Evolutionary conservation across 495 filamentous ascomycete species (phyloP).

Genomic region (Aspergillus asperescens): DNA sequence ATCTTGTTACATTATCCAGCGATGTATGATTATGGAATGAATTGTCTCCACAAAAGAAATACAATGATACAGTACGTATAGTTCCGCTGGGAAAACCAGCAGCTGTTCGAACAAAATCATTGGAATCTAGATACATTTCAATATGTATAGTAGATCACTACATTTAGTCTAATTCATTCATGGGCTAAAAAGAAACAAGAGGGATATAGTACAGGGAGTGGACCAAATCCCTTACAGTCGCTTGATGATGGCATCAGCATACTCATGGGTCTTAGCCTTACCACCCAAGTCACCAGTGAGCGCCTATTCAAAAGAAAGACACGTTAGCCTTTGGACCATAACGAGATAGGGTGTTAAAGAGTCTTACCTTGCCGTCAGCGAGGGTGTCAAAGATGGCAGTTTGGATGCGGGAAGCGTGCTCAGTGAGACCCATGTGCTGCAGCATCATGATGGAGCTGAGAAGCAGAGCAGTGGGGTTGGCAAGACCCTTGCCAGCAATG

Average conservation of each 20-base stretch:
- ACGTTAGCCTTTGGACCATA: conserved; percentile 22
- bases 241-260: conserved; percentile 83
- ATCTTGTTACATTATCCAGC: not conserved
- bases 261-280: conserved; percentile 88
- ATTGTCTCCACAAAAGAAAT: not conserved
- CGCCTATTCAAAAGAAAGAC: conserved; percentile 36
- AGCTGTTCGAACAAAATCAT: not conserved
- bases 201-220: conserved; percentile 38
- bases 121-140: conserved; percentile 25
- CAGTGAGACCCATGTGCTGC: conserved; percentile 89
- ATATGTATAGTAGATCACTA: conserved; percentile 41
- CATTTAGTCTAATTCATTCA: conserved; percentile 43
- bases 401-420: conserved; percentile 84
- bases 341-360: not conserved
- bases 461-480: conserved; percentile 91
- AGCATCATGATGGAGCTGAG: conserved; percentile 97
- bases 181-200: conserved; percentile 33
- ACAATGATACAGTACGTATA: not conserved
- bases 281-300: conserved; percentile 95
- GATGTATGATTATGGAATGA: conserved; percentile 13
- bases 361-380: conserved; percentile 80
- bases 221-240: conserved; percentile 57
- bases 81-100: not conserved
- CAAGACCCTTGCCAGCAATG: conserved; percentile 91
- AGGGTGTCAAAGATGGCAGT: conserved; percentile 90